These are phyloP conservation scores for Pleurotus citrinopileatus DNA, from an alignment of 768 basidiomycete genomes.

Conservation along the genomic window DNA sequence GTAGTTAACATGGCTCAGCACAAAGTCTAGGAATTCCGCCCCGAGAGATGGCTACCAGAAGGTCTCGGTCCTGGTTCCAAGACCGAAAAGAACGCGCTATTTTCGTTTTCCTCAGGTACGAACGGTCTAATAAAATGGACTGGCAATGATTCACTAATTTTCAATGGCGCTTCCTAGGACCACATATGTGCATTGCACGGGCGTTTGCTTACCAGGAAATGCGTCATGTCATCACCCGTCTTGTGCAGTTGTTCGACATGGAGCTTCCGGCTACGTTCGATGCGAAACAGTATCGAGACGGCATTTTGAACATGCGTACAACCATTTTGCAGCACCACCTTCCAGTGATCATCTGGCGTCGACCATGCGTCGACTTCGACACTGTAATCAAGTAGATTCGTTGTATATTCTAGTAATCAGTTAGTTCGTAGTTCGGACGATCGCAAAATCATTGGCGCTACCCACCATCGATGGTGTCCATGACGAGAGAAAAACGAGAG, in stretches of 20 bases:
- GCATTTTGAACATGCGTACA: conserved; percentile 27
- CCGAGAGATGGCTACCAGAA: conserved; percentile 30
- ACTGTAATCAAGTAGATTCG: too few relatives aligned
- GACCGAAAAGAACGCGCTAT: conserved; percentile 22
- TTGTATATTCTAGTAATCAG: too few relatives aligned
- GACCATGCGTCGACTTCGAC: too few relatives aligned
- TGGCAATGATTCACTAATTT: background rate
- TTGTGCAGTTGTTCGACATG: conserved; percentile 27
- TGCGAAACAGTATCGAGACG: conserved; percentile 21
- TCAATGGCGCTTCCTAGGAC: conserved; percentile 19
- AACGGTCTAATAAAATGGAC: background rate
- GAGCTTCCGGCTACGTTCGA: conserved; percentile 24
- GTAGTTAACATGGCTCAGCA: too few relatives aligned
- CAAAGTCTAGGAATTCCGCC: conserved; percentile 18
- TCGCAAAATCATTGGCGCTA: too few relatives aligned
- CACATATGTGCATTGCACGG: conserved; percentile 28
- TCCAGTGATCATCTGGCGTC: background rate
- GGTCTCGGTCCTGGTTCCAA: conserved; percentile 25
- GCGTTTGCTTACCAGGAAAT: conserved; percentile 27
- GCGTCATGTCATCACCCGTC: conserved; percentile 20
- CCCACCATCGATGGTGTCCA: too few relatives aligned
- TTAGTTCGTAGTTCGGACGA: too few relatives aligned
- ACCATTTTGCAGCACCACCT: conserved; percentile 25
- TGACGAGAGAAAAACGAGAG: too few relatives aligned
- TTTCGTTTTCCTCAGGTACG: conserved; percentile 25